Evolutionary conservation across 257 asterid genomes (phyloP), one percentile per base, ranked within the genome.

Genomic region (Salvia rosmarinus): DNA sequence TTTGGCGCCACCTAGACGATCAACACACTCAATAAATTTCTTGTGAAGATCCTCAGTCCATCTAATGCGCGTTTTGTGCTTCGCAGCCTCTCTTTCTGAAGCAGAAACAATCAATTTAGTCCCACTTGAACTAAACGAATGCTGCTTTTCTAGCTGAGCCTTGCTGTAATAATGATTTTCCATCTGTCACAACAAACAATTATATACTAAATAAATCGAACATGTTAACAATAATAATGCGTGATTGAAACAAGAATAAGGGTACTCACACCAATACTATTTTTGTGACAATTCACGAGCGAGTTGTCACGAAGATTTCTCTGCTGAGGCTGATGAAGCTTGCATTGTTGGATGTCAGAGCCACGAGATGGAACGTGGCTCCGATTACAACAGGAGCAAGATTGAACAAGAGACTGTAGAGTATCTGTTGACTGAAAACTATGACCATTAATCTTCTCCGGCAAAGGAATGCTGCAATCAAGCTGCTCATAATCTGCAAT

Each of bases 31-130:
- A 16, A 77, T 74, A 35, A 86, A 86, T 59, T 75, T 78, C 16
- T 64, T 65, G 72, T 86, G 87, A 44, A 86, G 91, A 47, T 86
- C 85, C 30, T 73, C 74, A 3, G 75, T 86, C 91, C 91, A 86
- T 70, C 77, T 74, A 14, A 86, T 82, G 16, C 87, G 73, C n/a
- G 12, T 76, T 68, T 77, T 83, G 12, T 67, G 70, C 20, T 59
- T 46, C 71, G 11, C 42, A 3, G 37, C 61, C 39, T 59, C 77
- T 71, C 68, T 82, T 51, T 47, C 75, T 9, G 61, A 21, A 63
- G 7, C 68, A 9, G 55, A 34, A 67, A 30, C 56, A 3, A 32
- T 58, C 40, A 67, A 59, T 49, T 21, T 59, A 19, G 54, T 37
- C 64, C 63, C 75, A 34, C 13, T 14, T 21, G 9, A 28, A 55